Evolutionary conservation across 1,139 yeast species (phyloP).

Genomic region (Meyerozyma sp.): DNA sequence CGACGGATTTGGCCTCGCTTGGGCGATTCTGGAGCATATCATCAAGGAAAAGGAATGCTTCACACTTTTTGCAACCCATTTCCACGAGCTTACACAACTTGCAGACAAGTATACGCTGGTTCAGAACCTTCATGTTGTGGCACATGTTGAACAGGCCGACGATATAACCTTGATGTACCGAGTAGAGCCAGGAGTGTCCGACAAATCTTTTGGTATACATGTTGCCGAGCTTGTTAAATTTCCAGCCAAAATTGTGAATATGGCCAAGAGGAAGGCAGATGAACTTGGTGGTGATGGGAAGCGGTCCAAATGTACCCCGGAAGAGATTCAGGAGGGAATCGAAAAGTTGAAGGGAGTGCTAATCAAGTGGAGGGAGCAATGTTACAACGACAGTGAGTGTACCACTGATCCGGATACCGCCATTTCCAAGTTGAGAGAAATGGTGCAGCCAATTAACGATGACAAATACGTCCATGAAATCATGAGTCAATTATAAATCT

Average conservation of each 20-base stretch:
- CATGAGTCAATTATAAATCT: slow-evolving; percentile 15
- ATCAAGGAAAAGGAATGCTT: slow-evolving; percentile 68
- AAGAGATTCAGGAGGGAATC: slow-evolving; percentile 55
- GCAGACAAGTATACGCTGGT: slow-evolving; percentile 58
- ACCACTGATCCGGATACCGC: slow-evolving; percentile 28
- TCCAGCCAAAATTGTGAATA: slow-evolving; percentile 79
- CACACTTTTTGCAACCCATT: slow-evolving; percentile 92
- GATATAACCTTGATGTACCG: slow-evolving; percentile 86
- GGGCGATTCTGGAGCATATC: slow-evolving; percentile 89
- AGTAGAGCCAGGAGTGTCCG: slow-evolving; percentile 89
- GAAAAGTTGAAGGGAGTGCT: slow-evolving; percentile 50
- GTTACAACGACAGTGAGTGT: slow-evolving; percentile 35
- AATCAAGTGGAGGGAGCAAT: slow-evolving; percentile 54
- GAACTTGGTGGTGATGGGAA: slow-evolving; percentile 63
- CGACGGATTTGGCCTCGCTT: slow-evolving; percentile 96
- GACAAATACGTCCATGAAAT: slow-evolving; percentile 42
- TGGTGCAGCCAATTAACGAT: slow-evolving; percentile 22
- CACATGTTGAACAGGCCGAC: slow-evolving; percentile 62
- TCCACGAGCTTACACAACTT: slow-evolving; percentile 86
- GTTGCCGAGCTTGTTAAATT: slow-evolving; percentile 95
- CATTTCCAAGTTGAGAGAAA: slow-evolving; percentile 29
- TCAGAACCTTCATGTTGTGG: slow-evolving; percentile 86
- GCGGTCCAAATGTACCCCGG: slow-evolving; percentile 46
- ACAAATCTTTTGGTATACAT: slow-evolving; percentile 94
- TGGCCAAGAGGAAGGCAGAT: slow-evolving; percentile 92